phyloP scores from a whole-genome alignment of 306 rosid species.

The Abrus precatorius region DNA sequence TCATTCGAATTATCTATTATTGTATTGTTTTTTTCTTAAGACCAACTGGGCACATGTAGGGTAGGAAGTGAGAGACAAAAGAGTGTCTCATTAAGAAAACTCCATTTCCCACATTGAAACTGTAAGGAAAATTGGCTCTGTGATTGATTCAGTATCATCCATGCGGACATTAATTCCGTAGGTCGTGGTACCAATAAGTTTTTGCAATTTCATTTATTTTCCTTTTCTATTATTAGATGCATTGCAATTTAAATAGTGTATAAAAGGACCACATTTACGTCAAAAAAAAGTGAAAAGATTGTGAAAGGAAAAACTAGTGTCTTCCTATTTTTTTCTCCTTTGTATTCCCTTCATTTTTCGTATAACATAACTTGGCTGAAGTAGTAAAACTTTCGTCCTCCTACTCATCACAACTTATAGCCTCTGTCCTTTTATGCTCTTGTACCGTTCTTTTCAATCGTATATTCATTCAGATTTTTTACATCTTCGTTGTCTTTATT shows the following conservation, averaged over 20 bases:
- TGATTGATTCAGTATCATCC: background rate
- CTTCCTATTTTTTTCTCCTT: too few species aligned
- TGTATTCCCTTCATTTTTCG: too few species aligned
- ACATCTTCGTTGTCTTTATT: too few species aligned
- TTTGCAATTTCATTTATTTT: background rate
- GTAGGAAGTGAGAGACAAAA: conserved; percentile 20
- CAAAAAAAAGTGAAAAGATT: too few species aligned
- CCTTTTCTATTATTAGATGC: background rate
- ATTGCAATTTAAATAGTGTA: background rate
- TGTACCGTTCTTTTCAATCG: too few species aligned
- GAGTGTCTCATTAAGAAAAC: background rate
- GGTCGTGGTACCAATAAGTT: background rate
- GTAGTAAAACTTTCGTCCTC: too few species aligned
- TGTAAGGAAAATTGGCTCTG: background rate
- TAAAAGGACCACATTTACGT: background rate
- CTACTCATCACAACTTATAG: too few species aligned
- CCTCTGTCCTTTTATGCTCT: too few species aligned
- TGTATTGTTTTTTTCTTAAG: background rate
- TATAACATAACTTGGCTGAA: too few species aligned
- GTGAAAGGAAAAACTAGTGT: too few species aligned
- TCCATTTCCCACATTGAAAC: background rate
- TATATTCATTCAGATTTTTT: too few species aligned
- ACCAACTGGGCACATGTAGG: conserved; percentile 42
- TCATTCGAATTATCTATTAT: conserved; percentile 4
- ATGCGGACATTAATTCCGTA: background rate